Evolutionary conservation across 2,329 filamentous ascomycete species (phyloP), one percentile per base, ranked within the genome.

Genomic region (Colletotrichum costaricense): DNA sequence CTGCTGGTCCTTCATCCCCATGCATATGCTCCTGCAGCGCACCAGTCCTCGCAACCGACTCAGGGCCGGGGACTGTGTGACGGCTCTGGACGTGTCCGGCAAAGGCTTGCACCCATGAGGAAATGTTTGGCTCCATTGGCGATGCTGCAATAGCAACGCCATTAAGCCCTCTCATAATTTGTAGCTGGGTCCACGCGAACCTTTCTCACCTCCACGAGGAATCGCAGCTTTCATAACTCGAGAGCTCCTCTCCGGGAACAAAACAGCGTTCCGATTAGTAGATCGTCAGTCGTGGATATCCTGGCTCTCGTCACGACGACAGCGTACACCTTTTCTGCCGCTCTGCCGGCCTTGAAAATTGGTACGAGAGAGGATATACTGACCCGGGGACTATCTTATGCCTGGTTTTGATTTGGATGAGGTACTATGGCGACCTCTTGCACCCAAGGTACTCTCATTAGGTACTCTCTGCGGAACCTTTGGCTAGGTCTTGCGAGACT

Each of bases 141-240:
- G 66, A 63, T 68, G 63, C 69, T 74, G 72, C 69, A 74, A 72
- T 74, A 68, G 22, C 63, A 62, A 28, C 63, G 22, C 26, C 67
- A 24, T 64, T 67, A 63, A 72, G 64, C 24, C 64, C n/a, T 58
- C 49, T 28, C 49, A 63, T 42, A 30, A 42, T 42, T 63, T 63
- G 28, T 30, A 22, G 33, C 52, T 28, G n/a, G 38, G 64, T 58
- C 64, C 64, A 62, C 22, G 26, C 57, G n/a, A 63, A 68, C 26
- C 22, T 62, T 22, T 24, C 33, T 42, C 46, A 33, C 26, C 30
- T 42, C 8, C 42, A 19, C 19, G 19, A 49, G 42, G 24, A 62
- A 28, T 19, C 16, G 46, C 38, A 30, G 58, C 35, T 16, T 49
- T 62, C 58, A 42, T 26, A 26, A 14, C 49, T 22, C 60, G 19